phyloP scores from a whole-genome alignment of 1,284 basidiomycete species.

The Irpex rosettiformis region DNA sequence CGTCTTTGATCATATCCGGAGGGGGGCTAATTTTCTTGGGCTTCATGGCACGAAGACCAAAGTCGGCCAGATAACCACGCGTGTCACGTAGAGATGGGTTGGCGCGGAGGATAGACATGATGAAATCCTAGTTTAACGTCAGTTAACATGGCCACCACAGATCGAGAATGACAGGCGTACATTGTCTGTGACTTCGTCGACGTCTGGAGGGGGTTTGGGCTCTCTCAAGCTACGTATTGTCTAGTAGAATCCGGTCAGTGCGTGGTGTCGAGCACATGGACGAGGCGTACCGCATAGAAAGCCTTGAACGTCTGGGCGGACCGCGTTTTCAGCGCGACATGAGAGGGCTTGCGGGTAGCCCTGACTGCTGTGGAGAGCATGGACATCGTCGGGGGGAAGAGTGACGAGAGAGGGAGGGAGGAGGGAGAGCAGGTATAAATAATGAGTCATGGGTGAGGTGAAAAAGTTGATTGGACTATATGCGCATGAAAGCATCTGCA shows the following conservation, averaged over 20 bases:
- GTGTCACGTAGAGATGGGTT: conserved; percentile 93
- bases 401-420: conserved; percentile 2
- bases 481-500: neutral
- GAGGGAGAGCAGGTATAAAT: conserved; percentile 6
- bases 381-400: conserved; percentile 9
- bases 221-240: conserved; percentile 46
- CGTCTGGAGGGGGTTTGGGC: conserved; percentile 28
- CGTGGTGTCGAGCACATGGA: neutral
- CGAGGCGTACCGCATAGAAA: conserved; percentile 54
- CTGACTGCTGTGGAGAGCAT: conserved; percentile 14
- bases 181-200: conserved; percentile 48
- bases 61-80: conserved; percentile 85
- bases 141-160: conserved; percentile 4
- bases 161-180: conserved; percentile 34
- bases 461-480: conserved; percentile 7
- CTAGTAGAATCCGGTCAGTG: conserved; percentile 29
- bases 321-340: conserved; percentile 18
- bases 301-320: conserved; percentile 46
- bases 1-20: conserved; percentile 6
- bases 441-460: conserved; percentile 19
- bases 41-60: conserved; percentile 51
- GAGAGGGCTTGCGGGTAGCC: conserved; percentile 5
- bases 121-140: conserved; percentile 75
- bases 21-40: conserved; percentile 19
- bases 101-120: conserved; percentile 91